Conservation (phyloP, 768 basidiomycete genomes). For the Lentinula edodes region DNA sequence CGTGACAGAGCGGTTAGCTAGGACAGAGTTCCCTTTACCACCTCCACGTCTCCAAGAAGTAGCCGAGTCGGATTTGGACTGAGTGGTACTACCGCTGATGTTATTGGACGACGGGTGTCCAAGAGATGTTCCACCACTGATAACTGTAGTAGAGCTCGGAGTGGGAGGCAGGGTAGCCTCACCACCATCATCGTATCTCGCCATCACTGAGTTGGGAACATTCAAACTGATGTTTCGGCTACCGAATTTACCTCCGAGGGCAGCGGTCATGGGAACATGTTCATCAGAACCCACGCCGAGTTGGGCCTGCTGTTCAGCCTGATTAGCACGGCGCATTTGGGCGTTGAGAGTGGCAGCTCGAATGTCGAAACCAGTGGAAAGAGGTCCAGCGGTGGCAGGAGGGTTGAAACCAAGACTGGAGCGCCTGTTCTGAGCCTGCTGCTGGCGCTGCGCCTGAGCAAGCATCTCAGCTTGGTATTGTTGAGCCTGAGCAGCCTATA, state of each 20-base stretch:
- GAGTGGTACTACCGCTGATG: constrained; percentile 24
- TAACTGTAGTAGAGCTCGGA: constrained; percentile 58
- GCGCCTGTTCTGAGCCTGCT: constrained; percentile 41
- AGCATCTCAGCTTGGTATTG: constrained; percentile 72
- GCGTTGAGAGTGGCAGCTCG: constrained; percentile 48
- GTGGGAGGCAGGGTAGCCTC: constrained; percentile 46
- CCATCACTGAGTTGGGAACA: constrained; percentile 21
- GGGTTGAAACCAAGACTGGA: constrained; percentile 41
- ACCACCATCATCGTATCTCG: constrained; percentile 32
- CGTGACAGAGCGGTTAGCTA: constrained; percentile 58
- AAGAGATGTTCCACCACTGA: constrained; percentile 70
- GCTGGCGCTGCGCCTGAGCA: constrained; percentile 50
- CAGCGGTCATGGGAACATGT: constrained; percentile 76
- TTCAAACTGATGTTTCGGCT: constrained; percentile 44
- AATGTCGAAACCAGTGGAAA: constrained; percentile 58
- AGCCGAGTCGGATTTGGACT: constrained; percentile 80
- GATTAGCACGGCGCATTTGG: constrained; percentile 63
- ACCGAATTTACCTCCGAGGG: constrained; percentile 72
- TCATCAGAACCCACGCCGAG: constrained; percentile 50
- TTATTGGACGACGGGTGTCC: constrained; percentile 45
- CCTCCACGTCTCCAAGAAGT: constrained; percentile 73
- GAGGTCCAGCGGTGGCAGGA: constrained; percentile 73
- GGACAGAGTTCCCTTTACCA: constrained; percentile 62
- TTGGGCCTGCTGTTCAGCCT: constrained; percentile 62
- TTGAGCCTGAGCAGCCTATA: constrained; percentile 64